Conservation (phyloP, 179 eudicot species). For the Heliamphora pulchella region DNA sequence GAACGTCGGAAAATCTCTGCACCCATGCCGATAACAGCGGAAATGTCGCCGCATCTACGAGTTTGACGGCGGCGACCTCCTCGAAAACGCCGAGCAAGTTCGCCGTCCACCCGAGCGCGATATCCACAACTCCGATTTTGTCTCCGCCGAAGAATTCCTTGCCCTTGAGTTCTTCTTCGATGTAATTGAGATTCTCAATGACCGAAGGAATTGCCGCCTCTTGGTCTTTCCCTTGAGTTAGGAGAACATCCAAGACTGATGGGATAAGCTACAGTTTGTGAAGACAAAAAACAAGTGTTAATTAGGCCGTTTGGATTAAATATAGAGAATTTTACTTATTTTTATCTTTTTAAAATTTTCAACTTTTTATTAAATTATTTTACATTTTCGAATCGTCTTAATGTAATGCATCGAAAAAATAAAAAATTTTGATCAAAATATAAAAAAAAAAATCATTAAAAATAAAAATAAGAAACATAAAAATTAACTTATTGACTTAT, state of each 20-base stretch:
- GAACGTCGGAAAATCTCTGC: conserved; percentile 24
- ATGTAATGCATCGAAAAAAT: no score
- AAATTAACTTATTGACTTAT: no score
- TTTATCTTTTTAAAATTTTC: no score
- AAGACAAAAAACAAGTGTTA: background rate
- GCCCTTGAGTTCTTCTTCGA: conserved; percentile 28
- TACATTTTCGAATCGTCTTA: no score
- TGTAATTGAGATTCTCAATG: conserved; percentile 19
- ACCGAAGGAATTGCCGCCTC: conserved; percentile 21
- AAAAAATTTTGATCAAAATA: no score
- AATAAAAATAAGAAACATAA: no score
- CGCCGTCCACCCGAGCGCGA: conserved; percentile 41
- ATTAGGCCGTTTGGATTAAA: no score
- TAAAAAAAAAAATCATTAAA: no score
- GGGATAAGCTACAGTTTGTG: conserved; percentile 19
- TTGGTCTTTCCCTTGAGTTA: conserved; percentile 23
- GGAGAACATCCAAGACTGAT: conserved; percentile 13
- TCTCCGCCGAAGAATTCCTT: conserved; percentile 42
- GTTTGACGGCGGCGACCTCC: conserved; percentile 16
- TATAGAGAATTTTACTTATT: no score
- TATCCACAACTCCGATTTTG: conserved; percentile 29
- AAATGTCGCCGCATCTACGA: conserved; percentile 22
- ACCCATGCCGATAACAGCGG: conserved; percentile 30
- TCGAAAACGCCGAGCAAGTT: conserved; percentile 21
- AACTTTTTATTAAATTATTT: no score